Percentiles rank a stretch among this genome's conserved stretches.
Conservation (phyloP, 202 grass and related monocot species). For the Cymbopogon flexuosus region DNA sequence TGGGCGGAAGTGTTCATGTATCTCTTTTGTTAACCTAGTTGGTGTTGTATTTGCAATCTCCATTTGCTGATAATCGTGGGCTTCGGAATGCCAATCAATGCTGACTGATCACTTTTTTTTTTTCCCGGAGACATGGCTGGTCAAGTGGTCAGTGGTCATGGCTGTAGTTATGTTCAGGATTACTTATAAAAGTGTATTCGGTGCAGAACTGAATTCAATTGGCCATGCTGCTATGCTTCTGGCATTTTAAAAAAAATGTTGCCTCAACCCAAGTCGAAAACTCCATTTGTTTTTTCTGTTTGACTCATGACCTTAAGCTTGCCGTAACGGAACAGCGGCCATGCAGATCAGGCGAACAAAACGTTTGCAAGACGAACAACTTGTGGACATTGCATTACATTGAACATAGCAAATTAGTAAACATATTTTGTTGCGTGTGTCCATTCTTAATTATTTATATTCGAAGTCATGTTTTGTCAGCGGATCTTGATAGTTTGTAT, state of each 20-base stretch:
- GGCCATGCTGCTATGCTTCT: no score
- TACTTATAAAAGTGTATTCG: neutral
- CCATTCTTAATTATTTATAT: no score
- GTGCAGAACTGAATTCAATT: neutral
- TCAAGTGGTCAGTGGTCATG: neutral
- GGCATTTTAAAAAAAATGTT: no score
- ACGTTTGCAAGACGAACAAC: no score
- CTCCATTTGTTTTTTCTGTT: neutral
- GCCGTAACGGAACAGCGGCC: no score
- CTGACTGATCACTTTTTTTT: neutral
- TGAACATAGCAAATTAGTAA: no score
- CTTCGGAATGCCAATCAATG: neutral
- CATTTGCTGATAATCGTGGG: slow-evolving; percentile 20
- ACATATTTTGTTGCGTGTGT: no score
- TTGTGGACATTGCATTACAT: no score
- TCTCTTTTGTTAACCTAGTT: slow-evolving; percentile 6
- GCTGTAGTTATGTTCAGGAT: neutral
- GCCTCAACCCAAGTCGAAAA: no score
- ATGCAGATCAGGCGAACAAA: no score
- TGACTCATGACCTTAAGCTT: neutral
- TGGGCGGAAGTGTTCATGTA: slow-evolving; percentile 4
- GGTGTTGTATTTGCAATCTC: neutral
- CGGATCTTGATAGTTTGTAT: no score
- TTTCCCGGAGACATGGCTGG: neutral
- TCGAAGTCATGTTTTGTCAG: no score